phyloP scores from a whole-genome alignment of 768 basidiomycete genomes.

The Lentinula raphanica region DNA sequence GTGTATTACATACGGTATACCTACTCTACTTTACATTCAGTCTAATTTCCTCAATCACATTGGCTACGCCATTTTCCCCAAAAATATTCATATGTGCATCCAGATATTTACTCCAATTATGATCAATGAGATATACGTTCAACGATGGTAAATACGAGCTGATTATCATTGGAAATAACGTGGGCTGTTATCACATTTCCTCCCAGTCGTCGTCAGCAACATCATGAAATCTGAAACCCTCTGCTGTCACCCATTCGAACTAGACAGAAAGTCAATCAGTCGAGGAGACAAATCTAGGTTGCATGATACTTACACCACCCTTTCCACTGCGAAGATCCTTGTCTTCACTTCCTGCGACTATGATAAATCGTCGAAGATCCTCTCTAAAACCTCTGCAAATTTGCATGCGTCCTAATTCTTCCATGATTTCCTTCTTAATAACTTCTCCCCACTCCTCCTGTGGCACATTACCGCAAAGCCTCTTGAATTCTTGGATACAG shows the following conservation, averaged over 20 bases:
- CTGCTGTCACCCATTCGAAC: constrained; percentile 4
- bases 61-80: neutral
- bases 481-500: constrained; percentile 36
- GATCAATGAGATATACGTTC: too few relatives aligned
- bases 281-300: neutral
- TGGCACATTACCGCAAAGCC: neutral
- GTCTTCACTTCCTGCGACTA: constrained; percentile 37
- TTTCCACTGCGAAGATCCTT: neutral
- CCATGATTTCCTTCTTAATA: constrained; percentile 42
- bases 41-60: neutral
- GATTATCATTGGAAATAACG: too few relatives aligned
- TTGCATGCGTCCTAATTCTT: constrained; percentile 53
- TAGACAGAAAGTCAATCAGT: neutral
- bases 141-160: too few relatives aligned
- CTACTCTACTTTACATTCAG: neutral
- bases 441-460: constrained; percentile 12
- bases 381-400: constrained; percentile 57
- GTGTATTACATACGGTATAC: neutral
- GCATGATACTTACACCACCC: neutral
- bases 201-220: neutral
- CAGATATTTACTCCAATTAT: too few relatives aligned
- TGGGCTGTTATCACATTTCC: neutral
- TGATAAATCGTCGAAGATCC: constrained; percentile 60
- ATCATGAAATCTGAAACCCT: constrained; percentile 1
- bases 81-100: neutral